Percentiles rank a stretch among this genome's conserved stretches.
Evolutionary conservation across 225 moss, liverwort and hornwort genomes (phyloP).

Genomic region (Neckera pumila): DNA sequence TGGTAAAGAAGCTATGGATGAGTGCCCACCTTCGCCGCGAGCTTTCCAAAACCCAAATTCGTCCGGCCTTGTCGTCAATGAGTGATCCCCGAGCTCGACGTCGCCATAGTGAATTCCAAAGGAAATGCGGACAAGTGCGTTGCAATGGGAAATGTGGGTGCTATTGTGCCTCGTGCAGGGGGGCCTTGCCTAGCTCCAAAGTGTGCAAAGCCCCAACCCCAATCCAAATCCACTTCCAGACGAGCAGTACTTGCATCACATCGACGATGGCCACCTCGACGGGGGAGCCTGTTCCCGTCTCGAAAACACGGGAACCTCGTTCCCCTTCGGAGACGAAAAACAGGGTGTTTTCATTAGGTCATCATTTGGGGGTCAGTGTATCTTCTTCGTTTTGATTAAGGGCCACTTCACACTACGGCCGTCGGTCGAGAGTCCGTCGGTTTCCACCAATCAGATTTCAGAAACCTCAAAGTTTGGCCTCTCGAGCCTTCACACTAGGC

Average conservation of each 20-base stretch:
- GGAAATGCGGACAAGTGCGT: background rate
- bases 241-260: background rate
- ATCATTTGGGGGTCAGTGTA: background rate
- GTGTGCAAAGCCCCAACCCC: slow-evolving; percentile 15
- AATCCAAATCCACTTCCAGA: slow-evolving; percentile 20
- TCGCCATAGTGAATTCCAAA: background rate
- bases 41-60: background rate
- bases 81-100: background rate
- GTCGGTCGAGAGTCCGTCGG: too few species aligned
- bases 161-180: background rate
- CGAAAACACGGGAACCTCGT: slow-evolving; percentile 11
- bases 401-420: too few species aligned
- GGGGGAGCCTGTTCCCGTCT: background rate
- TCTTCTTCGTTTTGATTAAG: background rate
- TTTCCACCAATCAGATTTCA: too few species aligned
- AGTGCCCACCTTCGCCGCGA: background rate
- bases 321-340: background rate
- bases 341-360: background rate
- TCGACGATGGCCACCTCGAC: background rate
- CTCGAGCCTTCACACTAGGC: too few species aligned
- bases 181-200: background rate
- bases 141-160: background rate
- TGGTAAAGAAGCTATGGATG: background rate
- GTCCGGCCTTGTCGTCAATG: background rate
- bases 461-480: too few species aligned